phyloP scores from a whole-genome alignment of 2,329 filamentous ascomycete species.

The Fusarium mexicanum region DNA sequence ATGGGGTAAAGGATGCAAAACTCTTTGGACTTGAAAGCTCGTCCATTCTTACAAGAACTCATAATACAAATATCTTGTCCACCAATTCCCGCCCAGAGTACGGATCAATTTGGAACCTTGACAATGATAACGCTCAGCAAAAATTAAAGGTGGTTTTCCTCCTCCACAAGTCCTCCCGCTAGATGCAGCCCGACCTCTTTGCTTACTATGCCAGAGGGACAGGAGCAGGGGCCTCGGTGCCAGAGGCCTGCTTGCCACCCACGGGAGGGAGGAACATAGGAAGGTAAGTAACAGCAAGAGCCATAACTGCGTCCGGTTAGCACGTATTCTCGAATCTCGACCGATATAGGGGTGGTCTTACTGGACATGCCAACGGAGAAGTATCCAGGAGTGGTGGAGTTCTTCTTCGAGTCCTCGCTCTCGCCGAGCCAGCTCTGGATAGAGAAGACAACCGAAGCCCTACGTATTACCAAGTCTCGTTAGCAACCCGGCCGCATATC shows the following conservation, averaged over 20 bases:
- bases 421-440: slow-evolving; percentile 82
- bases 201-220: slow-evolving; percentile 26
- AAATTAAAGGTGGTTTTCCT: slow-evolving; percentile 1
- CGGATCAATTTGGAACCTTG: neutral
- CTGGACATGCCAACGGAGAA: slow-evolving; percentile 83
- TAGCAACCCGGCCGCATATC: slow-evolving; percentile 4
- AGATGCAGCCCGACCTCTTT: neutral
- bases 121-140: slow-evolving; percentile 17
- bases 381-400: slow-evolving; percentile 70
- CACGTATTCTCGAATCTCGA: neutral
- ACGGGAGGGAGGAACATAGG: slow-evolving; percentile 60
- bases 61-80: neutral
- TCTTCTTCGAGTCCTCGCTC: slow-evolving; percentile 73
- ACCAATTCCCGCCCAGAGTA: neutral
- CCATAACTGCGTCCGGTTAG: slow-evolving; percentile 61
- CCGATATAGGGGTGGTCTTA: slow-evolving; percentile 55
- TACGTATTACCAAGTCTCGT: slow-evolving; percentile 48
- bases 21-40: neutral
- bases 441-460: slow-evolving; percentile 78
- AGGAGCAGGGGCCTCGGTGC: slow-evolving; percentile 46
- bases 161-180: neutral
- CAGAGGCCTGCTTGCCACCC: slow-evolving; percentile 43
- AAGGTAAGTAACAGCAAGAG: slow-evolving; percentile 63
- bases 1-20: neutral
- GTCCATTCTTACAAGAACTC: slow-evolving; percentile 8